These are phyloP conservation scores for Peterozyma toletana DNA, from an alignment of 805 yeast species.

Conservation along the genomic window DNA sequence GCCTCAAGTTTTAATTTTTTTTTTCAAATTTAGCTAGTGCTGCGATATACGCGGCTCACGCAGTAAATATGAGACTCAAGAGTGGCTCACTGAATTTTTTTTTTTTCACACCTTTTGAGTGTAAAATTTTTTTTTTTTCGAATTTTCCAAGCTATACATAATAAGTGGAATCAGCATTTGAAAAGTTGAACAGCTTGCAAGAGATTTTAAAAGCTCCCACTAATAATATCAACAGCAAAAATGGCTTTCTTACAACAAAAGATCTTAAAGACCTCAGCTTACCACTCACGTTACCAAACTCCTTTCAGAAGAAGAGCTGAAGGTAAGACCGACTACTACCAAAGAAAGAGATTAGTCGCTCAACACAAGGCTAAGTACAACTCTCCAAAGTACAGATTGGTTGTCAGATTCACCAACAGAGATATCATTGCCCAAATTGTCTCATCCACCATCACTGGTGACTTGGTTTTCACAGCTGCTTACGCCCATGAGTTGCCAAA, in stretches of 20 bases:
- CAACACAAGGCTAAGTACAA: slow-evolving; percentile 99
- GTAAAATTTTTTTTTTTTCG: no score
- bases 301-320: slow-evolving; percentile 99
- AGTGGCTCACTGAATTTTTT: no score
- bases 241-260: slow-evolving; percentile 64
- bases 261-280: slow-evolving; percentile 76
- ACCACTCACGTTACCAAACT: slow-evolving; percentile 99
- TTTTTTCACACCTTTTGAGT: no score
- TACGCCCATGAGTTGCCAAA: slow-evolving; percentile 98
- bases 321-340: slow-evolving; percentile 99
- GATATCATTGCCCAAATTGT: slow-evolving; percentile 98
- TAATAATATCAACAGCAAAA: slow-evolving; percentile 19
- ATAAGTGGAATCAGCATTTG: no score
- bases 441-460: slow-evolving; percentile 96
- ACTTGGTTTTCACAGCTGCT: slow-evolving; percentile 92
- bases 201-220: background rate
- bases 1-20: no score
- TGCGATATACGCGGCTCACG: no score
- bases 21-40: no score
- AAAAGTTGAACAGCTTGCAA: no score
- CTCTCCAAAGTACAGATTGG: slow-evolving; percentile 99
- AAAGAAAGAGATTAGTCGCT: slow-evolving; percentile 98
- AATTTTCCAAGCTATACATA: no score
- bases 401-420: slow-evolving; percentile 99
- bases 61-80: no score